These are phyloP conservation scores for Golubevia sp. DNA, from an alignment of 1,284 basidiomycete species.

Conservation along the genomic window DNA sequence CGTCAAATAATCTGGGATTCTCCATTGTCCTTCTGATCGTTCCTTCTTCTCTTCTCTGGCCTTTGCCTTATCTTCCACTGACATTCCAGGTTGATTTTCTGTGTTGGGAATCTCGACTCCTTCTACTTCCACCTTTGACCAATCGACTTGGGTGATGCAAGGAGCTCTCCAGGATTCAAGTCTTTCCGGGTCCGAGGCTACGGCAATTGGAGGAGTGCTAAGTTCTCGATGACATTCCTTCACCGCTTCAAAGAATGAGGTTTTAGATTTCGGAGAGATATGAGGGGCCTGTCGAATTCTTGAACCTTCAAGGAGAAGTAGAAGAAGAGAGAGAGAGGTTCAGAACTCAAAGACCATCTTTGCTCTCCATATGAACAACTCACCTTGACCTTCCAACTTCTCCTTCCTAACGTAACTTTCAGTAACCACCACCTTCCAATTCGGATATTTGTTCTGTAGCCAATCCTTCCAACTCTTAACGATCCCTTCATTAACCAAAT, in stretches of 20 bases:
- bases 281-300: slow-evolving; percentile 17
- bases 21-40: no score
- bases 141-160: slow-evolving; percentile 31
- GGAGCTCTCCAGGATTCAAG: slow-evolving; percentile 71
- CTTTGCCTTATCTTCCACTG: neutral
- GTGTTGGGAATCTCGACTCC: neutral
- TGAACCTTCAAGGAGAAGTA: neutral
- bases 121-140: slow-evolving; percentile 22
- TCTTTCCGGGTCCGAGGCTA: slow-evolving; percentile 67
- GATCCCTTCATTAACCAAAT: slow-evolving; percentile 28
- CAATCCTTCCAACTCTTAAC: slow-evolving; percentile 26
- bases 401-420: slow-evolving; percentile 33
- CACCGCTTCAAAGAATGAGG: slow-evolving; percentile 70
- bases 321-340: neutral
- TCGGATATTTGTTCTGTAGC: slow-evolving; percentile 21
- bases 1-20: slow-evolving; percentile 19
- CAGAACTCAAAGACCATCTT: neutral
- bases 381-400: slow-evolving; percentile 32
- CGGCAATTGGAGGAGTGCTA: slow-evolving; percentile 71
- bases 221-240: slow-evolving; percentile 72
- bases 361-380: neutral
- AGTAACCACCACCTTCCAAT: slow-evolving; percentile 32
- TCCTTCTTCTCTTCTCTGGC: neutral
- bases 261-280: slow-evolving; percentile 21
- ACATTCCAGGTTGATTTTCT: no score